These are phyloP conservation scores for Arabis alpina DNA, from an alignment of 345 rosid genomes.

Conservation along the genomic window DNA sequence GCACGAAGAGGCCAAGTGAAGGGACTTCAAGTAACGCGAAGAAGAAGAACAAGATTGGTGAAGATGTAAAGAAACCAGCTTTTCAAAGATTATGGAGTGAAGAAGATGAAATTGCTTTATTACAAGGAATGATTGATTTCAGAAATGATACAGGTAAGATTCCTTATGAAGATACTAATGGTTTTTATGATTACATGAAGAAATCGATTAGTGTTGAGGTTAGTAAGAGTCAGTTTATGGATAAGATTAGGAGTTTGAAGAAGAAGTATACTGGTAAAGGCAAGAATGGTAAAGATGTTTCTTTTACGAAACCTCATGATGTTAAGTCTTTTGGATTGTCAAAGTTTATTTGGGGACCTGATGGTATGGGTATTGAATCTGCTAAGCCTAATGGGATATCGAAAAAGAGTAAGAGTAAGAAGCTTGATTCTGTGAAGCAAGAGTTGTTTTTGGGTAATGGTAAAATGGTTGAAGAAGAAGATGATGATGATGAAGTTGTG, in stretches of 20 bases:
- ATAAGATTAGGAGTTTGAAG: slow-evolving; percentile 54
- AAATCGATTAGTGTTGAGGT: slow-evolving; percentile 45
- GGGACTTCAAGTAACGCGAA: slow-evolving; percentile 6
- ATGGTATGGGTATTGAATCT: slow-evolving; percentile 37
- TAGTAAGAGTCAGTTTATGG: slow-evolving; percentile 46
- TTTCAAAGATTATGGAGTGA: slow-evolving; percentile 53
- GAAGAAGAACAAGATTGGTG: slow-evolving; percentile 24
- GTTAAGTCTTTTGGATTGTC: slow-evolving; percentile 40
- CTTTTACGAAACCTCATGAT: slow-evolving; percentile 50
- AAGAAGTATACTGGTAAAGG: slow-evolving; percentile 47
- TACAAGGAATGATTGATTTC: slow-evolving; percentile 51
- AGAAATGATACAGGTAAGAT: slow-evolving; percentile 41
- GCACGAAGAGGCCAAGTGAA: slow-evolving; percentile 34
- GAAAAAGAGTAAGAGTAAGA: slow-evolving; percentile 28
- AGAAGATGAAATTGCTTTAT: slow-evolving; percentile 49
- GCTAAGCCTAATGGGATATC: slow-evolving; percentile 31
- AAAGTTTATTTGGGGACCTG: slow-evolving; percentile 49
- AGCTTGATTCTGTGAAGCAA: slow-evolving; percentile 38
- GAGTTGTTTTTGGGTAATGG: slow-evolving; percentile 34
- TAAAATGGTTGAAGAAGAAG: slow-evolving; percentile 16
- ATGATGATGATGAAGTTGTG: too few species aligned
- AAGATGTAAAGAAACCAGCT: slow-evolving; percentile 29
- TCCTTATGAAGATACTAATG: slow-evolving; percentile 41
- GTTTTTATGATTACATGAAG: slow-evolving; percentile 46
- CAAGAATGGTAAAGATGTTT: slow-evolving; percentile 33